A percentile compares a stretch with the other conserved stretches of the same genome.
Conservation (phyloP, 2,329 filamentous ascomycete genomes). For the Phaeophleospora eucalypticola region DNA sequence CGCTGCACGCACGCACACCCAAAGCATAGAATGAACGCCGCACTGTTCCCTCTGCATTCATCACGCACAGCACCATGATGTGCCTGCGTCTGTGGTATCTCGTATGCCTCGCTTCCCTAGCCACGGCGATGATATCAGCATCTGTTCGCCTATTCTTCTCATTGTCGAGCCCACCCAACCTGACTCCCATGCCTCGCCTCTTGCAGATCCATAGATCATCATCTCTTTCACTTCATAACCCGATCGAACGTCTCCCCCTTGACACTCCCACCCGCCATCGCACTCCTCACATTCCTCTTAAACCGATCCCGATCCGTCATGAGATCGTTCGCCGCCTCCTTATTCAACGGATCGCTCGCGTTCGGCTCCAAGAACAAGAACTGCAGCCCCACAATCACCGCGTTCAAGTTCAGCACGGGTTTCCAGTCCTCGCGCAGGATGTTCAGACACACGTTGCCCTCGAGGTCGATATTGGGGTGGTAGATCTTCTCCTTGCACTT, state of each 20-base stretch:
- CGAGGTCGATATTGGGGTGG: constrained; percentile 96
- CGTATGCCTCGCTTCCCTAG: no score
- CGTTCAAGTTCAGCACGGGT: constrained; percentile 92
- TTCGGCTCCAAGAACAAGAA: constrained; percentile 98
- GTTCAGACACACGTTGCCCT: constrained; percentile 97
- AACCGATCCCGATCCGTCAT: constrained; percentile 81
- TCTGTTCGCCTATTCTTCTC: not conserved
- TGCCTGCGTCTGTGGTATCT: constrained; percentile 7
- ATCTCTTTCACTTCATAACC: constrained; percentile 58
- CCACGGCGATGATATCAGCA: no score
- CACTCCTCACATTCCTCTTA: constrained; percentile 79
- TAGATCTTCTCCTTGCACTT: constrained; percentile 98
- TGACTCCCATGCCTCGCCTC: not conserved
- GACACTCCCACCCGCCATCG: constrained; percentile 78
- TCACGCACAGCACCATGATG: not conserved
- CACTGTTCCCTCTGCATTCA: not conserved
- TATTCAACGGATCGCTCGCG: constrained; percentile 94
- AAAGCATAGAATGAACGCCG: constrained; percentile 3
- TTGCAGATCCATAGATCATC: constrained; percentile 25
- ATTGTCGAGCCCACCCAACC: not conserved
- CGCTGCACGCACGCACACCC: not conserved
- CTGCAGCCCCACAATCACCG: constrained; percentile 89
- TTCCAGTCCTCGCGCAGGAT: constrained; percentile 99
- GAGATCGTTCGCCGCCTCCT: constrained; percentile 92
- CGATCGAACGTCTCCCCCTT: constrained; percentile 71